Evolutionary conservation across 2,329 filamentous ascomycete genomes (phyloP).

Genomic region (Trichoderma sp.): DNA sequence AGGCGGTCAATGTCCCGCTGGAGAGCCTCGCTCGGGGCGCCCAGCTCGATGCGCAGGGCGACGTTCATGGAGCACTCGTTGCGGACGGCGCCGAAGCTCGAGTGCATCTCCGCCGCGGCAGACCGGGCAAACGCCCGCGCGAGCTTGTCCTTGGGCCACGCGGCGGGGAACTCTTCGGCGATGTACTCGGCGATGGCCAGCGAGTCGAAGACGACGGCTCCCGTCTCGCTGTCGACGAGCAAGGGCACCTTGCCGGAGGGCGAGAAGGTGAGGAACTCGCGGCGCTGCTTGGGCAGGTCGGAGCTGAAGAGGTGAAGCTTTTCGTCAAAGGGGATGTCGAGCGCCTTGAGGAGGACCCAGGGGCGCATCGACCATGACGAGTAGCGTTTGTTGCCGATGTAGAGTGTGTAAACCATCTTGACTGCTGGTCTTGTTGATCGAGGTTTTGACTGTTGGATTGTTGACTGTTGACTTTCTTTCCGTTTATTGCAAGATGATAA

Average conservation of each 20-base stretch:
- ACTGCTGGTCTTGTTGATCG: neutral
- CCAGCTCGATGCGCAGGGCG: slow-evolving; percentile 43
- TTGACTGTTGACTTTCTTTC: neutral
- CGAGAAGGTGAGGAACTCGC: slow-evolving; percentile 44
- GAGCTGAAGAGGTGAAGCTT: slow-evolving; percentile 42
- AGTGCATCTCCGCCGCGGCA: slow-evolving; percentile 52
- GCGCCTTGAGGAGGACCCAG: slow-evolving; percentile 49
- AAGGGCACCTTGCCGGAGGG: slow-evolving; percentile 49
- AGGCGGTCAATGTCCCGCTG: slow-evolving; percentile 43
- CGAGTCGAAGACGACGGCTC: slow-evolving; percentile 49
- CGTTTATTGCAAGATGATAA: neutral
- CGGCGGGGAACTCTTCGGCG: slow-evolving; percentile 46
- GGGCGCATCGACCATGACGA: slow-evolving; percentile 52
- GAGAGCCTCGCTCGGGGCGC: slow-evolving; percentile 36
- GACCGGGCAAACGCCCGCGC: slow-evolving; percentile 49
- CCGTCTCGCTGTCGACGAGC: slow-evolving; percentile 39
- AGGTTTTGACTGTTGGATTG: neutral
- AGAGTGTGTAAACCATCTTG: slow-evolving; percentile 40
- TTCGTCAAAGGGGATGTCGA: slow-evolving; percentile 48
- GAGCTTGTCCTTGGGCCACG: slow-evolving; percentile 46
- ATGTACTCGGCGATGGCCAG: slow-evolving; percentile 53
- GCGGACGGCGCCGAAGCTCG: slow-evolving; percentile 46
- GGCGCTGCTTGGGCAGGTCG: slow-evolving; percentile 36
- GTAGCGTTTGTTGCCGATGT: slow-evolving; percentile 50
- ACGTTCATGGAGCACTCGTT: slow-evolving; percentile 50